Evolutionary conservation across 139 green algal species (phyloP), one percentile per base, ranked within the genome.

Genomic region (Chlorella sp.): DNA sequence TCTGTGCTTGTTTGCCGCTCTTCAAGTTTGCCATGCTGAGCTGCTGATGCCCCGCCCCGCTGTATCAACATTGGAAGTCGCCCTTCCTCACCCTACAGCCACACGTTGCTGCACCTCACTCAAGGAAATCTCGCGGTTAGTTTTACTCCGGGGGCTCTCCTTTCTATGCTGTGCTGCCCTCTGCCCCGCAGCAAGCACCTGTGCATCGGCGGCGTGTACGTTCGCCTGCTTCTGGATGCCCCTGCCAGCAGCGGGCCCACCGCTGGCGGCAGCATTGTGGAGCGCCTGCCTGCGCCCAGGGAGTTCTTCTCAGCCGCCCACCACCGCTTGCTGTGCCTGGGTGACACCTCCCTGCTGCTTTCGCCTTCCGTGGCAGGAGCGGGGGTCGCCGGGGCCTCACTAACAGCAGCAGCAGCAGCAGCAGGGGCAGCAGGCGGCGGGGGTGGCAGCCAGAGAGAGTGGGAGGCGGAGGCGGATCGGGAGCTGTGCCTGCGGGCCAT

Each of bases 401-500:
- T 9, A 57, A 57, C 48, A 57, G 48, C 48, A 40, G 22, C 78
- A 34, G 48, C 19, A 37, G 18, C 73, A 75, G 60, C 24, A 28
- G 61, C 34, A 28, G 32, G 21, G 19, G 39, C 66, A 75, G 81
- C 81, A 16, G 53, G 90, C 76, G 40, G 86, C 40, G 75, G 71
- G 34, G 68, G 15, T 36, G 89, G 61, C 81, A 7, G 40, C 77
- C 42, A 88, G 71, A 60, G 86, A 15, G 60, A 61, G 28, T 89
- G 42, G 32, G 84, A 96, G 57, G 83, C 91, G 4, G 92, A 90
- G 37, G 89, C 75, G 9, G 89, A 94, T 21, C 88, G 94, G 32
- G 90, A 97, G 92, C 92, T 99, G 40, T 98, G 96, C 81, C 93
- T 97, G 11, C 92, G 95, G 3, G 97, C 97, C 22, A 98, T 99